Evolutionary conservation across 768 basidiomycete genomes (phyloP), one percentile per base, ranked within the genome.

Genomic region (Neoboletus subvelutipes): DNA sequence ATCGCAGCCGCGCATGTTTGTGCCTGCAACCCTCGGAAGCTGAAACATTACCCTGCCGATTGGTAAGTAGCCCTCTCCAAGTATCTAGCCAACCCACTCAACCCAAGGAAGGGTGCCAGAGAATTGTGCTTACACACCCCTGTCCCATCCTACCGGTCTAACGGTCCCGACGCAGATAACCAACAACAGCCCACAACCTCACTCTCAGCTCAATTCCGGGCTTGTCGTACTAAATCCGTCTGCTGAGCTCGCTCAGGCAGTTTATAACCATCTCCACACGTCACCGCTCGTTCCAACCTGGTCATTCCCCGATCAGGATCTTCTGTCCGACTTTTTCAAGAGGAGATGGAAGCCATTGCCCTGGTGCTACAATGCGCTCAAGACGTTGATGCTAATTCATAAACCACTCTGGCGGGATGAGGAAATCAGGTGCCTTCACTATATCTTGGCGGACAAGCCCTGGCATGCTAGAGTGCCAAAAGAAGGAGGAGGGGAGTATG

Each of bases 311-410:
- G 96, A 99, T 71, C 96, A 99, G 71, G 96, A 99, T 64, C 80
- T 97, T 33, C 82, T 98, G 33, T 82, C 94, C 1, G 82, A 80
- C 33, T 83, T 85, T 67, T 98, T 96, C 77, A 72, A 79, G 54
- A 88, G 87, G 18, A 84, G 72, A 68, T 94, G 92, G 90, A 80
- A 77, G 52, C 86, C 90, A 5, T 73, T 96, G 40, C 82, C 86
- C 1, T 97, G 90, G 85, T 85, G 85, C 58, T 95, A 94, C 72
- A 99, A 99, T 65, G 94, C 94, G 0, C 78, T 98, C 60, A 94
- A 93, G 75, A 90, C 94, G n/a, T 71, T 93, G 63, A 80, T 88
- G 45, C 66, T 77, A 33, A 78, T 86, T 39, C 97, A 99, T 72
- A 71, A 79, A 37, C 69, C 79, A 34, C 67, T 93, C 64, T 99